Base-by-base conservation (phyloP, 2,329 filamentous ascomycete species). In the Aspergillus japonicus region DNA sequence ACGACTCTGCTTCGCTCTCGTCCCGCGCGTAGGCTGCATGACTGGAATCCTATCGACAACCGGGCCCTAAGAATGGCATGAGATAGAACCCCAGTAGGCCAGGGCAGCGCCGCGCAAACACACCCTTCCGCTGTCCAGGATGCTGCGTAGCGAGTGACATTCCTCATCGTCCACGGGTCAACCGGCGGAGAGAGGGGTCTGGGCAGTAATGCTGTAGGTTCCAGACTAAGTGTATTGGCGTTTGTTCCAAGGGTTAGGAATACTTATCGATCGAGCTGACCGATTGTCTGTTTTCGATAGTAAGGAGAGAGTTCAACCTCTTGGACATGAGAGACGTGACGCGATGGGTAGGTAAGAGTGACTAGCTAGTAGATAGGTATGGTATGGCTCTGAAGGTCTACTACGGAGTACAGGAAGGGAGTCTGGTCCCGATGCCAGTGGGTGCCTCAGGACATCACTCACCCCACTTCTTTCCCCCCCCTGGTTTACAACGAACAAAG, bases 131-230 rank as follows among this genome's bases (percentile, higher is more conserved):
- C 39, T 16, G 39, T 44, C 39, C 16, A n/a, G 39, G 39, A 44
- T 19, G 39, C 39, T 44, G 39, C 39, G 53, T 19, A 55, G 53
- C 42, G 47, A 24, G 26, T 33, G 42, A 35, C 53, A 55, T 55
- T 55, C 53, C 53, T 48, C 39, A 35, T 29, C 42, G 53, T 10
- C 42, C 53, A 47, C 33, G 26, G 23, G 21, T 33, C 5, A 29
- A 21, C 53, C 21, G 35, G n/a, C 21, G 35, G 33, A 47, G 39
- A 19, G 33, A 4, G 39, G 39, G n/a, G 26, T 16, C 53, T 55
- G 53, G 53, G 53, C 53, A 55, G 42, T 47, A 55, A 55, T 55
- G 53, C 33, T 47, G 53, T 29, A 23, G 14, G 42, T 53, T 29
- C 53, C 16, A 24, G 42, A 44, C 16, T 44, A 44, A 19, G 16